Base-by-base conservation (phyloP, 2,329 filamentous ascomycete genomes). In the Penicillium sp. region DNA sequence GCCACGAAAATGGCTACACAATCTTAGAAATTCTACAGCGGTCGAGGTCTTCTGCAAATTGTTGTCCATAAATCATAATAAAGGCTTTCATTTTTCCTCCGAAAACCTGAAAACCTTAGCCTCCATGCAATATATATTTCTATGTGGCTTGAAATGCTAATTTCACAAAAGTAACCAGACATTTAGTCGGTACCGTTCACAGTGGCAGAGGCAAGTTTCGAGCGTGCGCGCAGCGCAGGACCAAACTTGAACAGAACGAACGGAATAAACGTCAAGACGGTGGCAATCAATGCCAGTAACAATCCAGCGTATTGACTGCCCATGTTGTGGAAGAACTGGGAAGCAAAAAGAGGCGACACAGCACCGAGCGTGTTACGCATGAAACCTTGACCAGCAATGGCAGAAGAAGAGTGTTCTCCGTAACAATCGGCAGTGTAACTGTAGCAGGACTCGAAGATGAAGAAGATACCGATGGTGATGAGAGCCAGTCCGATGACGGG, bases 281-380 rank as follows among this genome's bases (percentile, higher is more conserved):
- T 78, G 1, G 76, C 79, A 16, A 81, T 69, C 9, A 81, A 58
- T 0, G 79, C 74, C 51, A 82, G 61, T 18, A 82, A 72, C 18
- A 82, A 63, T 10, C 80, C 80, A 1, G 80, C 79, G 52, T 78
- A 82, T 64, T 81, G 79, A 57, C 78, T 81, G 4, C 79, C 80
- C 14, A 82, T 70, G 52, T 81, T 81, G 61, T 79, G 75, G 67
- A 82, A 82, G 68, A 82, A 81, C 45, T 80, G 77, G 32, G 71
- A 76, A 13, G 79, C 79, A 58, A 82, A 82, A 13, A 82, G 66
- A 0, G 80, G 80, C 24, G 79, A 79, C 0, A 82, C 77, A 3
- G 79, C 80, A 42, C 80, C 80, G 1, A 82, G 76, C 0, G 79
- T 80, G 60, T 82, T 82, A 18, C 80, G 72, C 76, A 82, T 78